These are phyloP conservation scores for Aspergillus costaricaensis DNA, from an alignment of 2,329 filamentous ascomycete species.

Conservation along the genomic window DNA sequence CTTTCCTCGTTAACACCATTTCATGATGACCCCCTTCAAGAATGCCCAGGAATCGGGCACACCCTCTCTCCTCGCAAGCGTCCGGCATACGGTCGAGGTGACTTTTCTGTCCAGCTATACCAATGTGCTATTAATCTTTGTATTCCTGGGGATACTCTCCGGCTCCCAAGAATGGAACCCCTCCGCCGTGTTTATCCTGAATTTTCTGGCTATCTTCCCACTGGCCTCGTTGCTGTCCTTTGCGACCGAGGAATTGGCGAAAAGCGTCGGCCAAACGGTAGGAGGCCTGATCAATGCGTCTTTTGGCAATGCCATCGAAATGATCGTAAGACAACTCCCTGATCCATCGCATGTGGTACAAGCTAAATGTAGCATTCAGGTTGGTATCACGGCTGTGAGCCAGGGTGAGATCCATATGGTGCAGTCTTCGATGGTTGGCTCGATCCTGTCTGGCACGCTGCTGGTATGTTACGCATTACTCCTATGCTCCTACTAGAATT, in stretches of 20 bases:
- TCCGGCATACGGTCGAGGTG: constrained; percentile 47
- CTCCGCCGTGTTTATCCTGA: constrained; percentile 72
- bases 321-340: neutral
- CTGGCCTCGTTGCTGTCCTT: constrained; percentile 9
- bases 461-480: constrained; percentile 42
- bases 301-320: constrained; percentile 70
- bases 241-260: constrained; percentile 9
- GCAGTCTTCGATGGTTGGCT: constrained; percentile 82
- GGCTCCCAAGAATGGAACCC: constrained; percentile 61
- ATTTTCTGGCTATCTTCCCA: constrained; percentile 63
- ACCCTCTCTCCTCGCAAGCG: neutral
- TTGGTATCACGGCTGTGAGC: constrained; percentile 68
- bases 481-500: too few species aligned
- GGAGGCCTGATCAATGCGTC: constrained; percentile 1
- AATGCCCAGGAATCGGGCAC: neutral
- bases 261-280: constrained; percentile 11
- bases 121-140: constrained; percentile 73
- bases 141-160: constrained; percentile 72
- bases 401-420: constrained; percentile 75
- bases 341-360: neutral
- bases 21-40: neutral
- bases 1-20: neutral
- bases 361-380: constrained; percentile 2
- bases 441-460: constrained; percentile 80
- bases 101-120: constrained; percentile 76